Conservation (phyloP, 768 basidiomycete genomes). For the Leccinum sublutescens region DNA sequence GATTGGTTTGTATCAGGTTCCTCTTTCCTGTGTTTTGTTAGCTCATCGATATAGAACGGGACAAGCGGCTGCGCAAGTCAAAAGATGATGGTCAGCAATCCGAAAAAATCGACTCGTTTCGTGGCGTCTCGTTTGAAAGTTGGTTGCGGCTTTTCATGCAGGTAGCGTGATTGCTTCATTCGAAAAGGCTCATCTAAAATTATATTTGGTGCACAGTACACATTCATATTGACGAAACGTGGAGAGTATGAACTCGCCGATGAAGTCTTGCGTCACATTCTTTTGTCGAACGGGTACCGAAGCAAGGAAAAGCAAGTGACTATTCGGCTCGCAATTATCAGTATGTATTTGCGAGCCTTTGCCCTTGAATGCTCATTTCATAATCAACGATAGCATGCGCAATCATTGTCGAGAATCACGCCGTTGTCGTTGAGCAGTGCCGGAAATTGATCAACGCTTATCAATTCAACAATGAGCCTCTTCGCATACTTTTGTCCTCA, state of each 20-base stretch:
- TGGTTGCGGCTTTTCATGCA: slow-evolving; percentile 88
- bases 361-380: background rate
- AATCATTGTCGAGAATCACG: slow-evolving; percentile 52
- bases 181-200: slow-evolving; percentile 3
- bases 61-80: slow-evolving; percentile 50
- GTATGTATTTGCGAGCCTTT: slow-evolving; percentile 38
- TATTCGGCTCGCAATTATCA: slow-evolving; percentile 72
- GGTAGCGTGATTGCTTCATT: slow-evolving; percentile 39
- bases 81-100: slow-evolving; percentile 39
- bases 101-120: slow-evolving; percentile 63
- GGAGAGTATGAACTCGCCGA: slow-evolving; percentile 66
- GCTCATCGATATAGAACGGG: slow-evolving; percentile 46
- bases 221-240: slow-evolving; percentile 63
- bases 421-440: slow-evolving; percentile 66
- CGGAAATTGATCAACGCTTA: slow-evolving; percentile 71
- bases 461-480: slow-evolving; percentile 87
- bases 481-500: slow-evolving; percentile 71
- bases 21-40: background rate
- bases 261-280: slow-evolving; percentile 74
- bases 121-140: slow-evolving; percentile 77
- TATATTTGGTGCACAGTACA: slow-evolving; percentile 49
- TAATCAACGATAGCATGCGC: slow-evolving; percentile 60
- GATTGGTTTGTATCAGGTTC: slow-evolving; percentile 46
- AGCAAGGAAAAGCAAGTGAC: slow-evolving; percentile 59
- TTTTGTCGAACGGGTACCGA: slow-evolving; percentile 72